Conservation (phyloP, 192 early-diverging fungal species). For the Coemansia sp. region DNA sequence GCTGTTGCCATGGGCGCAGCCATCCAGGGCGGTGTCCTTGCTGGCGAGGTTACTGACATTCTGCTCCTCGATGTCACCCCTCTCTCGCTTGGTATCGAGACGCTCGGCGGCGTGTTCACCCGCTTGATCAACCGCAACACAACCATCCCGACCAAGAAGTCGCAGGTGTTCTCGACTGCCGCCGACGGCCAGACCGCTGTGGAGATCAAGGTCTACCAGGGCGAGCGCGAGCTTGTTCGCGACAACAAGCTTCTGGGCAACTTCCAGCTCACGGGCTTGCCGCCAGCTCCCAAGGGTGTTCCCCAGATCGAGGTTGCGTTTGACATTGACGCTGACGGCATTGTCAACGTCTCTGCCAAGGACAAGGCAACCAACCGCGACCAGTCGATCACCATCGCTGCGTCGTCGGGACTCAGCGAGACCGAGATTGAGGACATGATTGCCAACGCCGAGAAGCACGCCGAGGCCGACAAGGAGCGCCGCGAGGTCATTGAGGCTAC, state of each 20-base stretch:
- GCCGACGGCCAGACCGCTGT: slow-evolving; percentile 98
- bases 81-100: slow-evolving; percentile 97
- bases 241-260: slow-evolving; percentile 99
- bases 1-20: slow-evolving; percentile 98
- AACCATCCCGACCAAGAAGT: slow-evolving; percentile 99
- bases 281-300: slow-evolving; percentile 94
- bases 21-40: slow-evolving; percentile 96
- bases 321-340: slow-evolving; percentile 99
- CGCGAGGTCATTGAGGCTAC: slow-evolving; percentile 92
- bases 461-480: slow-evolving; percentile 89
- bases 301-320: slow-evolving; percentile 99
- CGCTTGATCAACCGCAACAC: slow-evolving; percentile 97
- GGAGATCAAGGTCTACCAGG: slow-evolving; percentile 97
- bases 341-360: slow-evolving; percentile 95
- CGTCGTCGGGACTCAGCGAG: slow-evolving; percentile 88
- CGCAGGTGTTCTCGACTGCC: slow-evolving; percentile 98
- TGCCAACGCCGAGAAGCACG: slow-evolving; percentile 82
- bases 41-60: slow-evolving; percentile 94
- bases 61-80: slow-evolving; percentile 96
- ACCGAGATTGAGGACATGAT: slow-evolving; percentile 98
- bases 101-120: slow-evolving; percentile 96
- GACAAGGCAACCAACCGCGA: slow-evolving; percentile 96
- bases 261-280: slow-evolving; percentile 94
- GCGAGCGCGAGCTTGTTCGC: slow-evolving; percentile 93
- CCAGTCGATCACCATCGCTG: slow-evolving; percentile 95